Evolutionary conservation across 352 stramenopile species (phyloP).

Genomic region (Aphanomyces invadans): DNA sequence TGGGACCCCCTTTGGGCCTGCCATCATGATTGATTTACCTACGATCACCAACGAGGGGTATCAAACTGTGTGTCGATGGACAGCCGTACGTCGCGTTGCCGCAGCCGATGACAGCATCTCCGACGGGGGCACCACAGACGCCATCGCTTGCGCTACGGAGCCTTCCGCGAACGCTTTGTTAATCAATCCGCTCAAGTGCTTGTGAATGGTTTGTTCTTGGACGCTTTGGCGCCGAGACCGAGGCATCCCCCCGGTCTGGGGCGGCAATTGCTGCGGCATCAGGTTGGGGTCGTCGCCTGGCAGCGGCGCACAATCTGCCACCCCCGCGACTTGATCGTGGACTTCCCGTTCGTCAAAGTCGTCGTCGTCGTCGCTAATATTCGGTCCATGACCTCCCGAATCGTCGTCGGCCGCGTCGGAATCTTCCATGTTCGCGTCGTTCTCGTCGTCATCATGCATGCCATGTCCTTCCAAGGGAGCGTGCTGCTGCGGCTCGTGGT

Average conservation of each 20-base stretch:
- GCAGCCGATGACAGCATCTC: neutral
- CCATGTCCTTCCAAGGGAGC: neutral
- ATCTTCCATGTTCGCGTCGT: neutral
- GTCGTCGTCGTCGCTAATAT: conserved; percentile 8
- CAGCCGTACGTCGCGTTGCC: neutral
- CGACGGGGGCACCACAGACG: neutral
- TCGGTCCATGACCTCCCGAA: neutral
- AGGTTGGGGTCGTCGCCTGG: no score
- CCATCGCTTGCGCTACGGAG: neutral
- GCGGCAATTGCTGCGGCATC: no score
- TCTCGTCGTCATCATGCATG: neutral
- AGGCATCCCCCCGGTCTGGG: neutral
- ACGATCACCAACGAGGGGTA: neutral
- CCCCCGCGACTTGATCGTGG: neutral
- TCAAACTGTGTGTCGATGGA: no score
- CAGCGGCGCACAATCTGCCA: no score
- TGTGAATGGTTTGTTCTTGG: conserved; percentile 8
- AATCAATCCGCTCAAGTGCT: conserved; percentile 4
- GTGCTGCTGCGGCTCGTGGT: neutral
- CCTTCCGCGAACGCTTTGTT: conserved; percentile 13
- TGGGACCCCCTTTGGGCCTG: neutral
- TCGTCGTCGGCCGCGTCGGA: neutral
- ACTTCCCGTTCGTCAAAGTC: neutral
- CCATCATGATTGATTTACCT: neutral
- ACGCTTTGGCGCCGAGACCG: neutral